Evolutionary conservation across 345 rosid species (phyloP), one percentile per base, ranked within the genome.

Genomic region (Laguncularia racemosa): DNA sequence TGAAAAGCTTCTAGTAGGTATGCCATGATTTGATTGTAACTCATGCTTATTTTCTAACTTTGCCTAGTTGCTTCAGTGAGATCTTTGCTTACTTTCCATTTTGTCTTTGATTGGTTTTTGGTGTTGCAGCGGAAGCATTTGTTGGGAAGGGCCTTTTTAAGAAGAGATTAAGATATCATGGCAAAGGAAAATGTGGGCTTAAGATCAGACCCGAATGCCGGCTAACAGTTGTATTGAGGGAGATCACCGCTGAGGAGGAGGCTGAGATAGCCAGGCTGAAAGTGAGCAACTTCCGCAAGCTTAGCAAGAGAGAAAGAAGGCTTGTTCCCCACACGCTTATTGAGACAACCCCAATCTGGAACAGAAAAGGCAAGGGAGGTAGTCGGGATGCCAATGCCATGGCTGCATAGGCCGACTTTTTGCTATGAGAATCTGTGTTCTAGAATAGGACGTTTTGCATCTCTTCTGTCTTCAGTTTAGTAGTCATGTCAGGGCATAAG

Each of bases 1-100:
- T 7, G 89, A 84, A 15, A 82, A 85, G 65, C 96, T 89, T 54
- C 85, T 89, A 49, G 83, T 93, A 66, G 95, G 99, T 89, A 70
- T 69, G 82, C 53, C 50, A 65, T 50, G 6, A 26, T 48, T 26
- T 44, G 13, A 46, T 19, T 38, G 6, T 13, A 38, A 9, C 50
- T 57, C 10, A 15, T 12, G 50, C 0, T n/a, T 10, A 33, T 33
- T 33, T 33, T 33, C 40, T 33, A 4, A 40, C 19, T 14, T 16
- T 16, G 20, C 13, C 23, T 50, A 57, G n/a, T 19, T 40, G 18
- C 6, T 16, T 19, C 13, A 16, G 12, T 50, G 18, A 13, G 0
- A 2, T n/a, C 4, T 17, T 48, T 53, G 20, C 61, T 23, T 48
- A 57, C 10, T 46, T 58, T 51, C 6, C 4, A 20, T 44, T 51